These are phyloP conservation scores for Saccharomyces hybrid DNA, from an alignment of 1,139 yeast species.

Conservation along the genomic window DNA sequence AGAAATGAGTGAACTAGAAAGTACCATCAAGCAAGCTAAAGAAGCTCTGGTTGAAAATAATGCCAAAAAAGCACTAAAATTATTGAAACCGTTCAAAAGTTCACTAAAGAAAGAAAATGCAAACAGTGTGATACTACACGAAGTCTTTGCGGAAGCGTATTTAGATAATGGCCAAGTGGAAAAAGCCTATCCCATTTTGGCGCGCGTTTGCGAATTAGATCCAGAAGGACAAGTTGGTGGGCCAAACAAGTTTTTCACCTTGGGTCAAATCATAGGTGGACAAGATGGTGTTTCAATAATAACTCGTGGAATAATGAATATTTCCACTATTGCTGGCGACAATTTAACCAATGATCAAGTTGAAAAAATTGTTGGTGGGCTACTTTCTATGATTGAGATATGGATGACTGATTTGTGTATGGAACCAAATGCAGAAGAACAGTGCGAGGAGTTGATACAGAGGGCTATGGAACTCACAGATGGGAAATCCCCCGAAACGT, in stretches of 20 bases:
- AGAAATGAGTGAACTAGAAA: slow-evolving; percentile 16
- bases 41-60: slow-evolving; percentile 33
- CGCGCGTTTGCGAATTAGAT: slow-evolving; percentile 62
- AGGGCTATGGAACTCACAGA: slow-evolving; percentile 58
- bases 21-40: slow-evolving; percentile 30
- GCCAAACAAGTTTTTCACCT: slow-evolving; percentile 74
- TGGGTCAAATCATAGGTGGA: slow-evolving; percentile 90
- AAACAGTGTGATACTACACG: slow-evolving; percentile 33
- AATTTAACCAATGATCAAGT: slow-evolving; percentile 31
- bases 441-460: slow-evolving; percentile 67
- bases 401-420: slow-evolving; percentile 99
- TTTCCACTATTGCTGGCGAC: slow-evolving; percentile 32
- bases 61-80: slow-evolving; percentile 37
- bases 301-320: slow-evolving; percentile 52
- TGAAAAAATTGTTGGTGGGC: slow-evolving; percentile 56
- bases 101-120: slow-evolving; percentile 24
- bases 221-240: slow-evolving; percentile 53
- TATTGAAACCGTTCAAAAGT: slow-evolving; percentile 33
- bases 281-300: slow-evolving; percentile 59
- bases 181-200: slow-evolving; percentile 60
- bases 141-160: slow-evolving; percentile 63
- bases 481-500: slow-evolving; percentile 61
- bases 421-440: slow-evolving; percentile 80
- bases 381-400: slow-evolving; percentile 83
- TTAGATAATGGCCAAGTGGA: slow-evolving; percentile 76